These are phyloP conservation scores for Yamadazyma ubonensis DNA, from an alignment of 805 yeast species.

Conservation along the genomic window DNA sequence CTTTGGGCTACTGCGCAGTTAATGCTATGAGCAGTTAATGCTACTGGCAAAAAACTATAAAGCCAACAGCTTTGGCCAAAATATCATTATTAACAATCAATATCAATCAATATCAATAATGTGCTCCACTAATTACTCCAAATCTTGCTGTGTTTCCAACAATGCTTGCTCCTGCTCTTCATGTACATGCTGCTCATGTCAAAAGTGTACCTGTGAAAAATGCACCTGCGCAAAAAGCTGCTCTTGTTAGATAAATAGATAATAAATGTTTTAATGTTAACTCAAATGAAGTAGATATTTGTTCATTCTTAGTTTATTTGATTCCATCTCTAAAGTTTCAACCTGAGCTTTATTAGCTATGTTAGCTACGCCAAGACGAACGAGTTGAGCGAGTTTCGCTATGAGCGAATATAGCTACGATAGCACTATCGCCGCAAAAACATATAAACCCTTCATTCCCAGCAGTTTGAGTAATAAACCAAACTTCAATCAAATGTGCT, in stretches of 20 bases:
- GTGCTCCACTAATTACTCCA: constrained; percentile 1
- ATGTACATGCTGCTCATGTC: neutral
- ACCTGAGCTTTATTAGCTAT: too few species aligned
- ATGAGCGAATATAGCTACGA: constrained; percentile 1
- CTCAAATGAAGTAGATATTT: too few species aligned
- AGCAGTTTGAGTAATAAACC: neutral
- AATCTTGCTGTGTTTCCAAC: neutral
- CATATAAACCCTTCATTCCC: neutral
- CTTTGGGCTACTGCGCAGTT: neutral
- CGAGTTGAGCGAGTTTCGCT: too few species aligned
- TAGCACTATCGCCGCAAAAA: neutral
- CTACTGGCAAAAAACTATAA: neutral
- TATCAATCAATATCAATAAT: neutral
- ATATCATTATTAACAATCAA: neutral
- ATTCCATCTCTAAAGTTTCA: too few species aligned
- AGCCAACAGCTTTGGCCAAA: neutral
- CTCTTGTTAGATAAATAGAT: neutral
- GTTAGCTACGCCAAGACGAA: too few species aligned
- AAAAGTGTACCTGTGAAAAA: neutral
- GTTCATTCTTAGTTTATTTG: too few species aligned
- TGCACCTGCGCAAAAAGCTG: constrained; percentile 2
- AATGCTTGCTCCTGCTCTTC: neutral
- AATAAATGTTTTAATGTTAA: too few species aligned
- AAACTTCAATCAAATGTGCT: neutral
- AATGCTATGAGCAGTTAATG: neutral